Evolutionary conservation across 2,329 filamentous ascomycete genomes (phyloP).

Genomic region (Penicillium sp.): DNA sequence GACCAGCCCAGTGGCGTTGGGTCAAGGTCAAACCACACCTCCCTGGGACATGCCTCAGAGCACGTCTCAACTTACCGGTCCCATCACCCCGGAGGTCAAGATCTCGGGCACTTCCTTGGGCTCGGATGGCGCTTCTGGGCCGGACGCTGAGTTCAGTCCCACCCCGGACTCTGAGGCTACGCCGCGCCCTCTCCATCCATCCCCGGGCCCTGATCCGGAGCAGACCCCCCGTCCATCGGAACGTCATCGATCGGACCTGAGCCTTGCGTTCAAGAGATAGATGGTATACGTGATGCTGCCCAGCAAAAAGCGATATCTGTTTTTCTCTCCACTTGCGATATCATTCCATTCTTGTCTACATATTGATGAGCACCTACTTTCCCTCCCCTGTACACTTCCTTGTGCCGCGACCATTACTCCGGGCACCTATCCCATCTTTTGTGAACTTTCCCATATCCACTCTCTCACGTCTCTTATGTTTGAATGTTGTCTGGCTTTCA

Average conservation of each 20-base stretch:
- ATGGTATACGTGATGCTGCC: neutral
- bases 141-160: conserved; percentile 23
- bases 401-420: conserved; percentile 12
- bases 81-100: conserved; percentile 25
- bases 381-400: conserved; percentile 19
- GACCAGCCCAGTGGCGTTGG: conserved; percentile 13
- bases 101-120: conserved; percentile 2
- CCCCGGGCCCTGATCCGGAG: conserved; percentile 27
- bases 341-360: conserved; percentile 14
- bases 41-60: conserved; percentile 23
- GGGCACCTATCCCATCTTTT: conserved; percentile 4
- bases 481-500: conserved; percentile 16
- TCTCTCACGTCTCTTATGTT: conserved; percentile 30
- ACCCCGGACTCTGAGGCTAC: conserved; percentile 36
- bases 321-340: neutral
- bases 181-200: conserved; percentile 35
- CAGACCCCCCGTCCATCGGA: conserved; percentile 29
- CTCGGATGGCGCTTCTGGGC: conserved; percentile 11
- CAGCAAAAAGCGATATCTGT: neutral
- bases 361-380: conserved; percentile 18
- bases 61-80: conserved; percentile 18
- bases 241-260: conserved; percentile 22
- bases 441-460: conserved; percentile 21
- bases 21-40: conserved; percentile 34
- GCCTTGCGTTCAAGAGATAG: conserved; percentile 12